Evolutionary conservation across 2,329 filamentous ascomycete species (phyloP), one percentile per base, ranked within the genome.

Genomic region (Graphium sp.): DNA sequence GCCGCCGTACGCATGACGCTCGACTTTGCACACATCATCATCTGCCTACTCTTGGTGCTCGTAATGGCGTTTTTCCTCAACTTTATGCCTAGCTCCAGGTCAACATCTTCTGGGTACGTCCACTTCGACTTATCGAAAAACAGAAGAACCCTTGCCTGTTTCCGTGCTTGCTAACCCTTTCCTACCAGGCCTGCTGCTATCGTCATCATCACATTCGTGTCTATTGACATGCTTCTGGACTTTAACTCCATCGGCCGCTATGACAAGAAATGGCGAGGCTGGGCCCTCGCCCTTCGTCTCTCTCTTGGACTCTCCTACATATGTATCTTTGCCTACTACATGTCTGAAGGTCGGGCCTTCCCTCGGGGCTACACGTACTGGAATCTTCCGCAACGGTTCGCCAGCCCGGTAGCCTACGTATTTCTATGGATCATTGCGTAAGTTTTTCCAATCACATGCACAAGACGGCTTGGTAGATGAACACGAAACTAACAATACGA

Each of bases 351-450:
- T n/a, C 36, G 41, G n/a, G 48, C 51, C 15, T 56, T 57, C 24
- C 50, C 51, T 1, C 24, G 29, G 2, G 41, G 41, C 3, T 55
- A 52, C 24, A 40, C 43, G 1, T 56, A 50, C 38, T 57, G 52
- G 51, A 46, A 41, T 12, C 35, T 56, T 28, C 17, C 36, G 22
- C 34, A 40, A 5, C 34, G 35, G 13, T 41, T 39, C 21, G 40
- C 49, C 3, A 43, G 45, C 7, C 41, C 41, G 7, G 34, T 52
- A 26, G 44, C 52, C 6, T 46, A 55, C 32, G 36, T 46, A 27
- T 46, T 56, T 28, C 38, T 57, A 13, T 54, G 50, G 42, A 36
- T 45, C 15, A 40, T 48, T 28, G 43, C 48, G 46, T 49, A 41
- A 39, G 46, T 39, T 19, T 15, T 12, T 15, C 11, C 6, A 14